Conservation (phyloP, 805 yeast genomes). For the Kodamaea kaohsiungensis region DNA sequence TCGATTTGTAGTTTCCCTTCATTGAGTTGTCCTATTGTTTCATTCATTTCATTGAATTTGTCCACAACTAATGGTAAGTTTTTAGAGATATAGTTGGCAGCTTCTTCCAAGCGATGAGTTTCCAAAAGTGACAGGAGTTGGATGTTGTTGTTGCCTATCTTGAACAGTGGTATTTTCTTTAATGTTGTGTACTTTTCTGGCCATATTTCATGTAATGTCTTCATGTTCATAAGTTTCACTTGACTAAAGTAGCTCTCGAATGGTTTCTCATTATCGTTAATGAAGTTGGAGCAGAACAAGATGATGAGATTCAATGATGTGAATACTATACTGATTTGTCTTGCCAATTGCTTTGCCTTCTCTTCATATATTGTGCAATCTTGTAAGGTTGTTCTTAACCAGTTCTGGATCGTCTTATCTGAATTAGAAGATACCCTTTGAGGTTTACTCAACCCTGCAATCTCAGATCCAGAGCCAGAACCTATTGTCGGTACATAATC, state of each 20-base stretch:
- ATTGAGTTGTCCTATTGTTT: slow-evolving; percentile 38
- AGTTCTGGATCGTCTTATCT: slow-evolving; percentile 15
- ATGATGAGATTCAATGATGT: slow-evolving; percentile 48
- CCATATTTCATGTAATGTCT: slow-evolving; percentile 44
- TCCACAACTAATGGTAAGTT: slow-evolving; percentile 32
- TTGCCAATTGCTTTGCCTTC: slow-evolving; percentile 25
- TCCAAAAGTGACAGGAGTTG: slow-evolving; percentile 36
- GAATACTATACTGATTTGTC: slow-evolving; percentile 43
- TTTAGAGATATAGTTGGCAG: slow-evolving; percentile 30
- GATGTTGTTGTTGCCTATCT: slow-evolving; percentile 31
- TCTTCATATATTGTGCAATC: slow-evolving; percentile 17
- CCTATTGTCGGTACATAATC: slow-evolving; percentile 16
- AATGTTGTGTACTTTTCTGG: slow-evolving; percentile 33
- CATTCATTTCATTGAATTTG: slow-evolving; percentile 33
- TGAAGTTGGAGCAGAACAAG: slow-evolving; percentile 51
- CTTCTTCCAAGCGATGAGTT: slow-evolving; percentile 23
- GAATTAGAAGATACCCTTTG: slow-evolving; percentile 4
- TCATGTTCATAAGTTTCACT: slow-evolving; percentile 38
- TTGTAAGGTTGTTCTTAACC: background rate
- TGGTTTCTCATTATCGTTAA: slow-evolving; percentile 49
- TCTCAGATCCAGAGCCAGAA: too few relatives aligned
- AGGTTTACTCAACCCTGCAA: background rate
- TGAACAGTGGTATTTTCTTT: slow-evolving; percentile 36
- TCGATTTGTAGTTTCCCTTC: slow-evolving; percentile 39
- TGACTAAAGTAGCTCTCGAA: slow-evolving; percentile 41